Evolutionary conservation across 495 filamentous ascomycete species (phyloP), one percentile per base, ranked within the genome.

Genomic region (Xylaria palmicola): DNA sequence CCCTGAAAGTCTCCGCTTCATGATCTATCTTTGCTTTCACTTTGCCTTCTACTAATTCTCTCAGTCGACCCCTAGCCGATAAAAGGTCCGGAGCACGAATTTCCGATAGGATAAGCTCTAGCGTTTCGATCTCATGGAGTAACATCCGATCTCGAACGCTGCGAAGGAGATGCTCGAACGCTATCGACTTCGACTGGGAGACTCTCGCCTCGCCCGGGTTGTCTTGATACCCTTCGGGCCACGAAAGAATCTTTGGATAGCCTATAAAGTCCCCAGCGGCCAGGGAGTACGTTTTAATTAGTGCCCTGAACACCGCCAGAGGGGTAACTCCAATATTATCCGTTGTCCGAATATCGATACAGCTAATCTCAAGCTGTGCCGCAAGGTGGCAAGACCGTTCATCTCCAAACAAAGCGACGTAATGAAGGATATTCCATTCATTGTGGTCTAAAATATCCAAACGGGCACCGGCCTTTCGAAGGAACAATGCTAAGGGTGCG

Each of bases 1-100:
- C 51, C 36, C 51, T 41, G 15, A 54, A 54, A 4, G 51, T 54
- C 29, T 54, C 51, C 36, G 51, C 51, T 54, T 54, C 51, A n/a
- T 27, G 13, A 8, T 41, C 13, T 8, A 54, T 54, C 24, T 41
- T 41, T 4, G 51, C 51, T 20, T 54, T 54, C 9, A 19, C 51
- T 29, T 54, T 54, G 22, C 22, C 36, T 29, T 54, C 51, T 5
- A 15, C 15, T 0, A 41, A 1, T 40, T 10, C 34, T 30, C 22
- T 41, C 3, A 54, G 4, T 13, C 27, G 6, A 3, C 41, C 34
- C 9, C 34, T 39, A 6, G 36, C 51, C 9, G 37, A 54, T 6
- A 3, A 27, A 8, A 54, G 51, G 36, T 54, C 13, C 19, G 6
- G 19, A 2, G 15, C 51, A 1, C 9, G 51, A 24, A 54, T 39